Evolutionary conservation across 768 basidiomycete genomes (phyloP).

Genomic region (Hericium rajendrae): DNA sequence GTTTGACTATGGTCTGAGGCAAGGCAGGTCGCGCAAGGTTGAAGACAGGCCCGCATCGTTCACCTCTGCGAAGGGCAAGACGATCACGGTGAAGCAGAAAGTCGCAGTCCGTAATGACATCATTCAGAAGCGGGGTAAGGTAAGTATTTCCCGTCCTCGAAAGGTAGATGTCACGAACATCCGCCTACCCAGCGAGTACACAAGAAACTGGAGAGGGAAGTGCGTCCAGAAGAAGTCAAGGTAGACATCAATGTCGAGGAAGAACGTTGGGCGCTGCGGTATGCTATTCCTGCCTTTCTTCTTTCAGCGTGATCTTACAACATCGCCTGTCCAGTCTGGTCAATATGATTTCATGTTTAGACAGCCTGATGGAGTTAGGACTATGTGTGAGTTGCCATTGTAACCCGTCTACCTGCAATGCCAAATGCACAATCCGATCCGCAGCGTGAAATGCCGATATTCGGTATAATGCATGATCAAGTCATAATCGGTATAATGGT

Average conservation of each 20-base stretch:
- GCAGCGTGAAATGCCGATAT: constrained; percentile 79
- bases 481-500: constrained; percentile 73
- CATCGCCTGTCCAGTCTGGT: constrained; percentile 41
- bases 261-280: constrained; percentile 76
- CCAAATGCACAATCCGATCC: constrained; percentile 2
- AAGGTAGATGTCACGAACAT: too few species aligned
- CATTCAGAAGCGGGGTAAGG: constrained; percentile 44
- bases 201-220: constrained; percentile 64
- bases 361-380: constrained; percentile 36
- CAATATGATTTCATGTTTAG: constrained; percentile 61
- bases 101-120: constrained; percentile 48
- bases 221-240: constrained; percentile 45
- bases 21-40: constrained; percentile 40
- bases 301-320: background rate
- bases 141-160: constrained; percentile 19
- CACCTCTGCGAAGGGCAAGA: constrained; percentile 45
- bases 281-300: constrained; percentile 10
- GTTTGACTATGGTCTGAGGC: constrained; percentile 65
- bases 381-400: constrained; percentile 36
- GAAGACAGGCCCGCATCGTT: constrained; percentile 47
- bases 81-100: constrained; percentile 41
- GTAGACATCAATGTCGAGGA: constrained; percentile 47
- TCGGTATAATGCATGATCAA: constrained; percentile 58
- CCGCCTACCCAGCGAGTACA: constrained; percentile 49
- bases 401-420: background rate